Conservation (phyloP, 306 rosid genomes). For the Spatholobus suberectus region DNA sequence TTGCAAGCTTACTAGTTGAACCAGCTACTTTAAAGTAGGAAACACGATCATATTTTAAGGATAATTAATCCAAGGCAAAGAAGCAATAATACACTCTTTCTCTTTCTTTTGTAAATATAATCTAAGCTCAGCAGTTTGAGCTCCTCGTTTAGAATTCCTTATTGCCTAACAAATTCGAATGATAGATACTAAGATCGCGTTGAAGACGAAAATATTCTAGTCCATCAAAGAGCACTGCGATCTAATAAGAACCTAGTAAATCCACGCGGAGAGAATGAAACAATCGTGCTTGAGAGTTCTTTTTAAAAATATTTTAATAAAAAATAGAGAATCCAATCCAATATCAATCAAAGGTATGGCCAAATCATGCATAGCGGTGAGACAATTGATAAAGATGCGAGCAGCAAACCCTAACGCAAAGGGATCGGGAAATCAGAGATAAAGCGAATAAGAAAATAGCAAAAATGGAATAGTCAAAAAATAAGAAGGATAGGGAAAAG, state of each 20-base stretch:
- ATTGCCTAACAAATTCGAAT: background rate
- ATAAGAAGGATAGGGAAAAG: background rate
- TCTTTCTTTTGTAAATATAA: background rate
- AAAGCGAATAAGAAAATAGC: background rate
- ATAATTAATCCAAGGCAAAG: background rate
- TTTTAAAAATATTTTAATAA: background rate
- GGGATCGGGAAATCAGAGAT: constrained; percentile 37
- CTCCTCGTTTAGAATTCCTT: background rate
- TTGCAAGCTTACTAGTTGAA: background rate
- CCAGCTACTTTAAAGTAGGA: background rate
- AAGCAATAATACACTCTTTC: background rate
- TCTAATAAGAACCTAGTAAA: too few species aligned
- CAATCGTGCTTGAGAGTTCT: background rate
- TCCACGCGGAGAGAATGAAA: background rate
- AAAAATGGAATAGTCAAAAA: background rate
- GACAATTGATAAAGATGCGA: background rate
- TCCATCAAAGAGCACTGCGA: constrained; percentile 1
- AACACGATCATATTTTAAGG: background rate
- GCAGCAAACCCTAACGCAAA: constrained; percentile 37
- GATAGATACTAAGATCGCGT: background rate
- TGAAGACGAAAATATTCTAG: background rate
- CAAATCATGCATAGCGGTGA: background rate
- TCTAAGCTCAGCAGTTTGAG: background rate
- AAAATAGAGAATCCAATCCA: background rate
- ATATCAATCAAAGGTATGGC: background rate